Evolutionary conservation across 768 basidiomycete genomes (phyloP), one percentile per base, ranked within the genome.

Genomic region (Russula foetens): DNA sequence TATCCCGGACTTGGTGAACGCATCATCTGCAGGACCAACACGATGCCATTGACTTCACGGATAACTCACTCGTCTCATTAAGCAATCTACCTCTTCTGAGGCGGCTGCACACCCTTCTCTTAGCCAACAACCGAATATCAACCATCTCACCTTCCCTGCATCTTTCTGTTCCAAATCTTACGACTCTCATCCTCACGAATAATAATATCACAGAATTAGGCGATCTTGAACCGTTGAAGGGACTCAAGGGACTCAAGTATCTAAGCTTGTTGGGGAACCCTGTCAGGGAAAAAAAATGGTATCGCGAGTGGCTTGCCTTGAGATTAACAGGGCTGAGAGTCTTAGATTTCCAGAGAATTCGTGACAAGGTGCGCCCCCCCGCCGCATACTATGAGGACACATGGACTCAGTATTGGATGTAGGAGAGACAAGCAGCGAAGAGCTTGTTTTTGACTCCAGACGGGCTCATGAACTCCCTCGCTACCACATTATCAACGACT

Each of bases 261-360:
- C 72, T 96, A 53, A 84, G 84, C 39, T 74, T 95, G 66, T 67
- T 90, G 64, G 92, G 90, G 24, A 90, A 90, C 67, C 91, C 93
- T 57, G 90, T 94, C 33, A 76, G 80, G 71, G 88, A 93, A 77
- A 90, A 89, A 80, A 91, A 92, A 83, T 91, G 88, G 84, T 96
- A 95, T 78, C 89, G 92, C 78, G 90, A 92, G 78, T 96, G 92
- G 92, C 83, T 94, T 79, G 84, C 90, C 68, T 92, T 84, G 84
- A 84, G 86, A 77, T 79, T 92, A 79, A 84, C 87, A 73, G 81
- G 82, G 71, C 81, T 96, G 71, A 85, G 93, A 81, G 89, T 92
- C 76, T 80, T 96, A 71, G 92, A 96, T 82, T 96, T 91, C 76
- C 89, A 92, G 81, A 85, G 92, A 75, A 90, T 96, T 69, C 85